These are phyloP conservation scores for Trichoderma sp. DNA, from an alignment of 2,329 filamentous ascomycete genomes.

Conservation along the genomic window DNA sequence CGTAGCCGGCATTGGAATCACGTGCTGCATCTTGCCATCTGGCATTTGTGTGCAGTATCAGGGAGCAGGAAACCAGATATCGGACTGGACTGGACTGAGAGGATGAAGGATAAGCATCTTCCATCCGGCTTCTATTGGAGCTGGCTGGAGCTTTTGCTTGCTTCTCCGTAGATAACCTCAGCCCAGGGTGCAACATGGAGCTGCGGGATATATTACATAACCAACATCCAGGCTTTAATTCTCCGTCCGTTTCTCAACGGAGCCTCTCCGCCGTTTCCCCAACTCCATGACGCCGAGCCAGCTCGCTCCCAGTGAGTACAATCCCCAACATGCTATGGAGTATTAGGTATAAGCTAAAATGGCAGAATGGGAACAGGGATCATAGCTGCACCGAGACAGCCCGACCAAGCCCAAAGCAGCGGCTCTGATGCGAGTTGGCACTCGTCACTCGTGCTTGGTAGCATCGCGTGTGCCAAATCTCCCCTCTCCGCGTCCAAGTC, in stretches of 20 bases:
- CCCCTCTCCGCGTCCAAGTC: background rate
- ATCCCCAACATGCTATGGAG: background rate
- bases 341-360: background rate
- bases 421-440: background rate
- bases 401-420: background rate
- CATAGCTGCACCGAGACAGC: background rate
- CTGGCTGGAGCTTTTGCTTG: too few species aligned
- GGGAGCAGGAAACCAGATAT: too few species aligned
- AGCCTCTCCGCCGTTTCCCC: background rate
- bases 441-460: background rate
- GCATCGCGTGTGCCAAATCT: background rate
- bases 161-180: background rate
- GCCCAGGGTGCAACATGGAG: background rate
- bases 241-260: background rate
- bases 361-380: background rate
- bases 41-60: background rate
- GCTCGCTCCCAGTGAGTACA: background rate
- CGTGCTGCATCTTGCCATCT: background rate
- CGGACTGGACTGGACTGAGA: too few species aligned
- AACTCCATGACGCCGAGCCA: background rate
- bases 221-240: background rate
- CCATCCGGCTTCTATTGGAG: background rate
- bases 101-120: background rate
- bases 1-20: background rate
- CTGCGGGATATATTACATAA: background rate